phyloP scores from a whole-genome alignment of 2,329 filamentous ascomycete species.

The Colletotrichum sp. region DNA sequence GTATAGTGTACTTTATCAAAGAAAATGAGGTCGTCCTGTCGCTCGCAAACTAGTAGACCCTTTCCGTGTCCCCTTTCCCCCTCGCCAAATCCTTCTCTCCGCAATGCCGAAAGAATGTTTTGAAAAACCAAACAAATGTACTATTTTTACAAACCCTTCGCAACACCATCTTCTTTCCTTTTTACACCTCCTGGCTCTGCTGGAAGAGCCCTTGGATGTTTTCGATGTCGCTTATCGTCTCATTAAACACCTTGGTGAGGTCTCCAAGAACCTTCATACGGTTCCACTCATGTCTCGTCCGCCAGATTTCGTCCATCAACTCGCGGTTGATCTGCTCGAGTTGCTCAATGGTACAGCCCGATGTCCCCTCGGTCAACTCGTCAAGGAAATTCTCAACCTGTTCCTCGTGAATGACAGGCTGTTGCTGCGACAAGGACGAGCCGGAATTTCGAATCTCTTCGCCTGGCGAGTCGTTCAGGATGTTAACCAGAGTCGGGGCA shows the following conservation, averaged over 20 bases:
- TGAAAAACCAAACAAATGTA: not conserved
- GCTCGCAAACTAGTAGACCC: constrained; percentile 12
- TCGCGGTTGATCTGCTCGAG: constrained; percentile 91
- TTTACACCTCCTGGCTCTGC: constrained; percentile 42
- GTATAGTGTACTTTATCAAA: constrained; percentile 16
- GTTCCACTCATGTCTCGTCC: constrained; percentile 80
- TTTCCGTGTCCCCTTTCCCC: not conserved
- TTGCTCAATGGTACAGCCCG: constrained; percentile 88
- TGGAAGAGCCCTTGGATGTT: constrained; percentile 49
- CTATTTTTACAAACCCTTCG: constrained; percentile 5
- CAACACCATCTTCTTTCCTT: not conserved
- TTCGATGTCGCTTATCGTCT: constrained; percentile 73
- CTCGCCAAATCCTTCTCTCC: not conserved
- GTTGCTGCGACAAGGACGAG: constrained; percentile 26
- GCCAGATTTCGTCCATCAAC: constrained; percentile 92
- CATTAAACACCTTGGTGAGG: constrained; percentile 76
- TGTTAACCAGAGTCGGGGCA: constrained; percentile 39
- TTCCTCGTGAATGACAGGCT: constrained; percentile 50
- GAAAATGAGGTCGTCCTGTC: not conserved
- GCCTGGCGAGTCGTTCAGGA: constrained; percentile 44
- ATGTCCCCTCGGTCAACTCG: constrained; percentile 70
- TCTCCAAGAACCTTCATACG: constrained; percentile 72
- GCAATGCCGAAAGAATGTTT: not conserved
- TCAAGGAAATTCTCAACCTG: constrained; percentile 64
- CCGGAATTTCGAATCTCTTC: constrained; percentile 35